phyloP scores from a whole-genome alignment of 1,139 yeast species.

The Lodderomyces beijingensis region DNA sequence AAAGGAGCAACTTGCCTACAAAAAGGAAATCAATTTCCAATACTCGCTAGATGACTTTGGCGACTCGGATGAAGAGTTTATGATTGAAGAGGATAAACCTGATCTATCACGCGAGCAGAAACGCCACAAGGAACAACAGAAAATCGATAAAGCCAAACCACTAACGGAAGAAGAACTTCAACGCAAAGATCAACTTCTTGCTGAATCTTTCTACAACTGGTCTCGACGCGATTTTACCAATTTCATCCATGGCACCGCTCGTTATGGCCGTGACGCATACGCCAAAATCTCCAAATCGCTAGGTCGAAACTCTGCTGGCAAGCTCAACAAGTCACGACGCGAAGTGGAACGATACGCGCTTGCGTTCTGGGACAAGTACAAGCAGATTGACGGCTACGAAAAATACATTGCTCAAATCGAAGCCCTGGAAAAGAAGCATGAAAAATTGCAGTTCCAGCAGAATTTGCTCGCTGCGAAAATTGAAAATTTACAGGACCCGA shows the following conservation, averaged over 20 bases:
- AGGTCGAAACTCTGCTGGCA: conserved; percentile 26
- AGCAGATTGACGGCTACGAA: conserved; percentile 78
- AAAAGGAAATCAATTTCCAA: conserved; percentile 67
- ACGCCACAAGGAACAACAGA: conserved; percentile 53
- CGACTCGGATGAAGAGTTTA: conserved; percentile 53
- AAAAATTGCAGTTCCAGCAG: conserved; percentile 62
- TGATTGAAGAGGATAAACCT: conserved; percentile 44
- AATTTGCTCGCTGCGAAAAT: conserved; percentile 62
- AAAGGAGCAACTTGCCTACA: conserved; percentile 73
- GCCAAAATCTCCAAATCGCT: conserved; percentile 60
- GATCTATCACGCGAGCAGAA: conserved; percentile 39
- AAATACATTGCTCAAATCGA: conserved; percentile 84
- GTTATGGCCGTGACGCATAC: conserved; percentile 65
- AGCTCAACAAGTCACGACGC: conserved; percentile 51
- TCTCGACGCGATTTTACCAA: conserved; percentile 84
- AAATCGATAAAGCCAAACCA: conserved; percentile 66
- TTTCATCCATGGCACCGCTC: conserved; percentile 77
- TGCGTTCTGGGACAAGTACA: conserved; percentile 71
- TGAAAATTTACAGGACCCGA: conserved; percentile 59
- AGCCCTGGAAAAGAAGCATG: conserved; percentile 77
- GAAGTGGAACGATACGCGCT: conserved; percentile 68
- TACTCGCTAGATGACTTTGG: conserved; percentile 55
- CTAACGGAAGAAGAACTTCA: conserved; percentile 71
- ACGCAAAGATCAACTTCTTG: conserved; percentile 56
- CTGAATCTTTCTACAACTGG: conserved; percentile 76